Conservation (phyloP, 106 monocot genomes). For the Chionographis japonica region DNA sequence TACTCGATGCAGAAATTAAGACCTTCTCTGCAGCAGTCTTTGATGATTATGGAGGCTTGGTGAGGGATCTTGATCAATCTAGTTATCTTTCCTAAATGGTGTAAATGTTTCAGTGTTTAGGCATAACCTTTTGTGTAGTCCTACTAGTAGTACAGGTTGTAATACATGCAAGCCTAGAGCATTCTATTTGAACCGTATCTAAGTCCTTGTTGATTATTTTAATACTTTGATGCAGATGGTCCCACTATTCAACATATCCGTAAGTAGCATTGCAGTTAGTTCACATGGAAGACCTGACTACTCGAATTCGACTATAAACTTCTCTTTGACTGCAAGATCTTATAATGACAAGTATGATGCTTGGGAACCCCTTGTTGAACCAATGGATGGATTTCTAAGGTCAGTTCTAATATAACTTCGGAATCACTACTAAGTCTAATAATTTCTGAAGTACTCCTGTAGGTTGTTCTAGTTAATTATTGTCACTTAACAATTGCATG, state of each 20-base stretch:
- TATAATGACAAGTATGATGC: constrained; percentile 94
- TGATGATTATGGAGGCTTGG: constrained; percentile 98
- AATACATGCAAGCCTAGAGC: not conserved
- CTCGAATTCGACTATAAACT: constrained; percentile 62
- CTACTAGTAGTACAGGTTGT: not conserved
- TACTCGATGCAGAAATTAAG: constrained; percentile 77
- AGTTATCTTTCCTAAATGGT: not conserved
- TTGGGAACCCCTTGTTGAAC: constrained; percentile 98
- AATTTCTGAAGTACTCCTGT: not conserved
- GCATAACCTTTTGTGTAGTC: not conserved
- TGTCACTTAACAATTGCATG: not conserved
- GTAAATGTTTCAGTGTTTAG: no score
- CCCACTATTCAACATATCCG: constrained; percentile 77
- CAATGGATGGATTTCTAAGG: constrained; percentile 88
- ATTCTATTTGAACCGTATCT: not conserved
- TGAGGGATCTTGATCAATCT: constrained; percentile 19
- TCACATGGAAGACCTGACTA: constrained; percentile 63
- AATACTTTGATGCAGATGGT: constrained; percentile 70
- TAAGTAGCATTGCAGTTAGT: constrained; percentile 58
- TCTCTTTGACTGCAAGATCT: constrained; percentile 79
- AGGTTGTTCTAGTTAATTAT: not conserved
- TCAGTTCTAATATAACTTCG: constrained; percentile 6
- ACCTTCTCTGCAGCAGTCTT: constrained; percentile 78
- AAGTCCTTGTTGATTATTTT: constrained; percentile 1
- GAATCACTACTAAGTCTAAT: no score